Base-by-base conservation (phyloP, 192 early-diverging fungal species). In the Ambispora gerdemannii region DNA sequence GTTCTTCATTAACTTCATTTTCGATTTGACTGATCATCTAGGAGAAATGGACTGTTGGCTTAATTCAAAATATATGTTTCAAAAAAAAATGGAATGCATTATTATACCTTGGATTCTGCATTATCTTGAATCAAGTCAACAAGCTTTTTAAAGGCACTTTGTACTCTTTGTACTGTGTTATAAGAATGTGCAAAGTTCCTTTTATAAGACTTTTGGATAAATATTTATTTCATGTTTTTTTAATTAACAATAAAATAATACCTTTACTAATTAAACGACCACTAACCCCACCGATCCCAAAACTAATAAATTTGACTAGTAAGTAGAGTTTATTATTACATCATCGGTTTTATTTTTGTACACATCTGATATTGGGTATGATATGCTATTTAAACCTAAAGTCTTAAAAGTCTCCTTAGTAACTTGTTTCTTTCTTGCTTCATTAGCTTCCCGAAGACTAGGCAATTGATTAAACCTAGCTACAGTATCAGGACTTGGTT, bases 21-120 rank as follows among this genome's bases (percentile, higher is more conserved):
- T 63, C 61, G 3, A 63, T 63, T 63, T 63, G 61, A 36, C 17
- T 63, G 61, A 63, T 63, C 61, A 63, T 36, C 61, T 63, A 63
- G 28, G 61, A 63, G 61, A 36, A 63, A 63, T 24, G 22, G 34
- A 63, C 34, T 34, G 61, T 63, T 63, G 28, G 34, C 17, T 55
- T 63, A 38, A 63, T 63, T 63, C 61, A 47, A 63, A 63, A 63
- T 63, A 63, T 24, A 63, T 19, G 2, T 30, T 28, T 55, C 53
- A 55, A 55, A 55, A 55, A 55, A 55, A 55, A 55, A 55, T 25
- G 53, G 53, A 55, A 55, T 55, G 25, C 25, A 55, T 55, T 55
- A 17, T 55, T 55, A 55, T 55, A 55, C 53, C 53, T 55, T 55
- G 53, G 53, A 55, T 47, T 63, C 61, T 63, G 61, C 36, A 47